Percentiles rank a stretch among this genome's conserved stretches.
Conservation (phyloP, 106 monocot genomes). For the Allium fistulosum region DNA sequence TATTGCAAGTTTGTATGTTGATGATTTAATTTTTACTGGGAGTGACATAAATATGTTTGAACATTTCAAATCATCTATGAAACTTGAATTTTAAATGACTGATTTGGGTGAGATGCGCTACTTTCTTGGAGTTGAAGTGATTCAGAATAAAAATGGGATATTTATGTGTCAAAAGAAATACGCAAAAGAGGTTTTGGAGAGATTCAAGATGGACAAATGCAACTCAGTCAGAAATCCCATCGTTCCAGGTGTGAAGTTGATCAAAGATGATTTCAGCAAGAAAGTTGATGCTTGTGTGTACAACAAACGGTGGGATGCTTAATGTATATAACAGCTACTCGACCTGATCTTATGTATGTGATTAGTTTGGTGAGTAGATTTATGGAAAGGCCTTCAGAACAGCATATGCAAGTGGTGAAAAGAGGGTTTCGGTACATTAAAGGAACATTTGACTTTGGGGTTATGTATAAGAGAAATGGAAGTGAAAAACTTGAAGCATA, state of each 20-base stretch:
- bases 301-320: background rate
- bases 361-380: background rate
- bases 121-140: slow-evolving; percentile 4
- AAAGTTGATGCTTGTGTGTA: background rate
- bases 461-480: background rate
- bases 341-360: background rate
- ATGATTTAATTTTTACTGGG: slow-evolving; percentile 6
- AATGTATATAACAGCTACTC: background rate
- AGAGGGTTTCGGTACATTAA: background rate
- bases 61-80: background rate
- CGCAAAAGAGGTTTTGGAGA: background rate
- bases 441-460: background rate
- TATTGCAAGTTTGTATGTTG: slow-evolving; percentile 1
- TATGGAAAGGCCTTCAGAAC: background rate
- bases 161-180: background rate
- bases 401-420: background rate
- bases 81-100: slow-evolving; percentile 3
- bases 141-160: background rate
- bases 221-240: background rate
- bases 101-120: slow-evolving; percentile 1
- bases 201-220: slow-evolving; percentile 2
- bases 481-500: background rate
- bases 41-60: background rate
- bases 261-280: background rate
- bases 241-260: background rate